phyloP scores from a whole-genome alignment of 768 basidiomycete genomes.

The Leccinum obscurum region DNA sequence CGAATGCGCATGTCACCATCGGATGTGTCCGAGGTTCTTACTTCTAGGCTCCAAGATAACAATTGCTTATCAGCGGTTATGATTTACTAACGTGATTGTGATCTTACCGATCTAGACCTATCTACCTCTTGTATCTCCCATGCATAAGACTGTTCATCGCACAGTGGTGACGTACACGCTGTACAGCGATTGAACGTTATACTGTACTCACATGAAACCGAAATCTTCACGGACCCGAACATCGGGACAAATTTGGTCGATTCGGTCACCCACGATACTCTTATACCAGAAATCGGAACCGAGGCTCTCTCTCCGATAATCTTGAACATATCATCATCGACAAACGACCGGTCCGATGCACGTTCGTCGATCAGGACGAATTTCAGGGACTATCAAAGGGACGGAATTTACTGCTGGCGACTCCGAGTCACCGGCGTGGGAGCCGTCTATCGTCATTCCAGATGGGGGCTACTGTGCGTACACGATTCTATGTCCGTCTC shows the following conservation, averaged over 20 bases:
- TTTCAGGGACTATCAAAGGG: background rate
- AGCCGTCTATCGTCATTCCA: background rate
- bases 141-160: slow-evolving; percentile 2
- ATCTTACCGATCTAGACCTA: slow-evolving; percentile 7
- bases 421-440: slow-evolving; percentile 3
- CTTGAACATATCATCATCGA: slow-evolving; percentile 5
- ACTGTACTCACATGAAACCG: background rate
- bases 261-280: slow-evolving; percentile 12
- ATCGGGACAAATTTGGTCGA: background rate
- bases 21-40: background rate
- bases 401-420: background rate
- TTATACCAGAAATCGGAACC: slow-evolving; percentile 1
- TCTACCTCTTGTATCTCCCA: background rate
- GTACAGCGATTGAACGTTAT: background rate
- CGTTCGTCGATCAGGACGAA: background rate
- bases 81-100: background rate
- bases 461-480: background rate
- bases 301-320: slow-evolving; percentile 10
- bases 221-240: background rate
- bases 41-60: background rate
- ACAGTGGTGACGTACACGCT: background rate
- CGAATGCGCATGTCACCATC: background rate
- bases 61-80: background rate
- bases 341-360: slow-evolving; percentile 2
- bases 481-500: background rate